These are phyloP conservation scores for Acer yangbiense DNA, from an alignment of 345 rosid species.

Conservation along the genomic window DNA sequence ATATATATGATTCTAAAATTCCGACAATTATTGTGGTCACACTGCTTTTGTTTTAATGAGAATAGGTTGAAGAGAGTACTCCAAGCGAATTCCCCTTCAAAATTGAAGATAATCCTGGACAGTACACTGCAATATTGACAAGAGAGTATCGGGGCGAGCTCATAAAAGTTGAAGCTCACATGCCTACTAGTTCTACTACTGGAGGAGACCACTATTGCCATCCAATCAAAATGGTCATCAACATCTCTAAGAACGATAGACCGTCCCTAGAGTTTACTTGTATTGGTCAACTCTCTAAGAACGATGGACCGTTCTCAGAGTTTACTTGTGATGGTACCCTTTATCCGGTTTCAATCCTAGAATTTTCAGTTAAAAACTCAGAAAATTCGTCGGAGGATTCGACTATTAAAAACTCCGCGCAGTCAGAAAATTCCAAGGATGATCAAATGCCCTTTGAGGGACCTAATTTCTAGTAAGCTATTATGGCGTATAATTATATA, in stretches of 20 bases:
- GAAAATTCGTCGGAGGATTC: too few relatives aligned
- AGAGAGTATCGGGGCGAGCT: slow-evolving; percentile 75
- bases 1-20: background rate
- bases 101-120: background rate
- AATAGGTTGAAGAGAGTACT: slow-evolving; percentile 51
- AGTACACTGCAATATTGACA: slow-evolving; percentile 50
- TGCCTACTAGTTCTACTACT: slow-evolving; percentile 70
- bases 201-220: slow-evolving; percentile 53
- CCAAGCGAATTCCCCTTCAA: slow-evolving; percentile 29
- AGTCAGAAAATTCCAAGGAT: slow-evolving; percentile 46
- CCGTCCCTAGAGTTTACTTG: too few relatives aligned
- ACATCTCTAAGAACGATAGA: slow-evolving; percentile 10
- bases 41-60: background rate
- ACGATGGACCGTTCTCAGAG: too few relatives aligned
- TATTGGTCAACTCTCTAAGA: background rate
- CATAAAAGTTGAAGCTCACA: slow-evolving; percentile 70
- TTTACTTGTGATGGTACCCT: slow-evolving; percentile 42
- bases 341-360: slow-evolving; percentile 58
- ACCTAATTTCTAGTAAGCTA: slow-evolving; percentile 76
- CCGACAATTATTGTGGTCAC: background rate
- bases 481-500: background rate
- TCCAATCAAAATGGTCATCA: slow-evolving; percentile 40
- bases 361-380: slow-evolving; percentile 49
- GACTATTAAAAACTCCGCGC: too few relatives aligned
- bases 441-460: slow-evolving; percentile 68